A percentile compares a stretch with the other conserved stretches of the same genome.
These are phyloP conservation scores for Batrachochytrium dendrobatidis DNA, from an alignment of 371 early-diverging fungal species.

Conservation along the genomic window DNA sequence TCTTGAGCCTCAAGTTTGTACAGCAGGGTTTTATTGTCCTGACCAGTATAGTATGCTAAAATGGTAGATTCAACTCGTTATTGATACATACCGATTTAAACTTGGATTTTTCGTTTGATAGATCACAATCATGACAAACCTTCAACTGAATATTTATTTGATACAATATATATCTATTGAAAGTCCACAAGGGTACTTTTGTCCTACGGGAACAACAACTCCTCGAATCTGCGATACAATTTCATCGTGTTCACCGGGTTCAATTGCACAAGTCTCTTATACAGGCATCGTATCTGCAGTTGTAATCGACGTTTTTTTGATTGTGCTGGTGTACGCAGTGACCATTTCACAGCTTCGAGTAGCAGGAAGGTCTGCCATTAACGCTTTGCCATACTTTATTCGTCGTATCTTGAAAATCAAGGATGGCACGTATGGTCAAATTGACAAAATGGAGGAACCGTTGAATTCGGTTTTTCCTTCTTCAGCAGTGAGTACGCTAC, in stretches of 20 bases:
- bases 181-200: slow-evolving; percentile 14
- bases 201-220: slow-evolving; percentile 11
- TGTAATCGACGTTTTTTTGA: neutral
- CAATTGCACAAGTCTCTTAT: neutral
- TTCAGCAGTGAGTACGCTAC: slow-evolving; percentile 6
- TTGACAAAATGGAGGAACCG: neutral
- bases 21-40: too few relatives aligned
- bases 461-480: neutral
- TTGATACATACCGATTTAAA: too few relatives aligned
- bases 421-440: slow-evolving; percentile 1
- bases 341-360: neutral
- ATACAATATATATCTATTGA: too few relatives aligned
- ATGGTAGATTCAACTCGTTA: too few relatives aligned
- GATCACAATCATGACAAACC: too few relatives aligned
- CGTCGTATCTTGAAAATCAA: slow-evolving; percentile 8
- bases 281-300: neutral
- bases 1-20: too few relatives aligned
- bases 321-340: neutral
- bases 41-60: too few relatives aligned
- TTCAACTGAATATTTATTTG: too few relatives aligned
- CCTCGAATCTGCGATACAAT: neutral
- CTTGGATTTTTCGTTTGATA: too few relatives aligned
- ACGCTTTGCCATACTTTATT: neutral
- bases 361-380: neutral
- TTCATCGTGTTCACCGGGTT: neutral